phyloP scores from a whole-genome alignment of 768 basidiomycete species.

The Porphyrellus cyaneotinctus region DNA sequence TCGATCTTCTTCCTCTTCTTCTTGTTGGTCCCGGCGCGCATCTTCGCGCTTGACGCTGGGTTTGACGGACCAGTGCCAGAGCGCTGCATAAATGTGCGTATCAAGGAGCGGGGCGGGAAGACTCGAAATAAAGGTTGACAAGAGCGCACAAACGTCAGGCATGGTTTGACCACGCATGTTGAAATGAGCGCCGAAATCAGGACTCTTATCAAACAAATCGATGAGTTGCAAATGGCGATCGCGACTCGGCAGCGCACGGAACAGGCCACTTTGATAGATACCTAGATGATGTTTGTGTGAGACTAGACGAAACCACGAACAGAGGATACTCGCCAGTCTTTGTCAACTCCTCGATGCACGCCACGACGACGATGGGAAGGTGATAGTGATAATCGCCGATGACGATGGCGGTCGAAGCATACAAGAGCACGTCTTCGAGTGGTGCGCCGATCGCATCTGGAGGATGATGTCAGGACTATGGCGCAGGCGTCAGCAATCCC shows the following conservation, averaged over 20 bases:
- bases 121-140: constrained; percentile 45
- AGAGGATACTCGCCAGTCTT: constrained; percentile 33
- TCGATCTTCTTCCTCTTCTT: constrained; percentile 32
- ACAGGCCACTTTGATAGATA: constrained; percentile 40
- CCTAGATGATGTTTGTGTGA: constrained; percentile 29
- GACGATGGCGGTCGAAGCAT: constrained; percentile 31
- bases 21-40: constrained; percentile 25
- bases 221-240: constrained; percentile 38
- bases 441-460: constrained; percentile 37
- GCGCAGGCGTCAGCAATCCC: neutral
- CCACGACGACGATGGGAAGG: constrained; percentile 37
- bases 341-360: constrained; percentile 45
- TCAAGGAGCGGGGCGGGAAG: constrained; percentile 47
- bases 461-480: neutral
- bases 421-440: constrained; percentile 31
- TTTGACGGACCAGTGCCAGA: constrained; percentile 43
- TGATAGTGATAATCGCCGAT: constrained; percentile 37
- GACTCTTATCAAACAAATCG: constrained; percentile 35
- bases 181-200: constrained; percentile 21
- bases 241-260: constrained; percentile 41
- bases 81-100: constrained; percentile 36
- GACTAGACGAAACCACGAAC: neutral
- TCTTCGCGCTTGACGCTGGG: constrained; percentile 38
- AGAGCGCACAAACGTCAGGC: constrained; percentile 42
- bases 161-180: constrained; percentile 35